Base-by-base conservation (phyloP, 1,139 yeast genomes). In the Debaryomycetaceae sp. region DNA sequence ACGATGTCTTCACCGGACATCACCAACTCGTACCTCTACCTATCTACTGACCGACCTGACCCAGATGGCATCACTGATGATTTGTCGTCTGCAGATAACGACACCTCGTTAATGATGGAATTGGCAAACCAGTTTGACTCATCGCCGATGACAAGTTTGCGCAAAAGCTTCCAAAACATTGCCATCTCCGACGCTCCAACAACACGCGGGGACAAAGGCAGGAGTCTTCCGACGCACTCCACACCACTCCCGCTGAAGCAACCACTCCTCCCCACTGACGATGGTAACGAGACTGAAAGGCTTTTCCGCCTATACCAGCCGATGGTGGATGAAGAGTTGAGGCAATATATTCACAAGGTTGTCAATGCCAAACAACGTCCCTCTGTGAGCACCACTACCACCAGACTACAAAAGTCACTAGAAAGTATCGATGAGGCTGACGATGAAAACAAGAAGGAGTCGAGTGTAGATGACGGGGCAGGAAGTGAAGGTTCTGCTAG, bases 211-310 rank as follows among this genome's bases (percentile, higher is more conserved):
- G 16, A 23, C 14, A 24, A 18, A 16, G 18, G 11, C 13, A 18
- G 9, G 27, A 24, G 17, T 11, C 14, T 5, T 18, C 26, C 58
- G 10, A 53, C 61, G 3, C 65, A 60, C 34, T 56, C 63, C 4
- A 58, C 65, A 1, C 65, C 65, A 2, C 40, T 58, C 24, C 29
- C 39, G 25, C 6, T 9, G 7, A 10, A 23, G 9, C 6, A 9
- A 6, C 6, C 12, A 23, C 9, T 9, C 8, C 25, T 8, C 8
- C 6, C 9, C 6, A 23, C 8, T 6, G 6, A 9, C 9, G 6
- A 5, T 6, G n/a, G n/a, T 16, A 25, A 16, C 15, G 30, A 32
- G 18, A 30, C 28, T 1, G 36, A 37, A 12, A 22, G 34, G 21
- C 16, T 37, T 3, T 37, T 29, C 21, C 24, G 29, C 10, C 13